A percentile compares a stretch with the other conserved stretches of the same genome.
Evolutionary conservation across 257 asterid genomes (phyloP).

Genomic region (Rhazya stricta): DNA sequence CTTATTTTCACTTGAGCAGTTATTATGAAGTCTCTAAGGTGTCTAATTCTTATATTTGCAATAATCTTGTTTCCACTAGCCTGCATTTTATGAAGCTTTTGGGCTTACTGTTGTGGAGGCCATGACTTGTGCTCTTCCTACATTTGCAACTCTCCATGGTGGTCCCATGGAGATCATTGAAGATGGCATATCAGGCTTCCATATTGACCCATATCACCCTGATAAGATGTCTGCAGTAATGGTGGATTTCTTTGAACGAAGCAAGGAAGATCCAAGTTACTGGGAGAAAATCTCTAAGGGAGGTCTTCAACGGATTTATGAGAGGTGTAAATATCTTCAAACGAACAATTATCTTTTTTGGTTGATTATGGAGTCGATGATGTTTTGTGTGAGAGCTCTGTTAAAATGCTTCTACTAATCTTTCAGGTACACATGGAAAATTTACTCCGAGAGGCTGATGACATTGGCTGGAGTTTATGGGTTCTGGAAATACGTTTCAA

Average conservation of each 20-base stretch:
- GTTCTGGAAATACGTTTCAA: constrained; percentile 90
- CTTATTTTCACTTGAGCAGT: background rate
- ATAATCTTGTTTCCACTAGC: constrained; percentile 37
- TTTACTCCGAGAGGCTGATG: constrained; percentile 89
- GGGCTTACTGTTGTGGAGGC: constrained; percentile 98
- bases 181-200: constrained; percentile 79
- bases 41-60: background rate
- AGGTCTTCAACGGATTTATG: constrained; percentile 52
- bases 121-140: constrained; percentile 91
- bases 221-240: constrained; percentile 56
- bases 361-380: background rate
- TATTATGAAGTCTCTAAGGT: background rate
- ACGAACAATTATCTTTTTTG: background rate
- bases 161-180: constrained; percentile 96
- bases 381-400: background rate
- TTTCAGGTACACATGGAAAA: constrained; percentile 88
- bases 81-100: constrained; percentile 95
- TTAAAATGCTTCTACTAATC: background rate
- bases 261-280: constrained; percentile 61
- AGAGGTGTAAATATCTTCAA: constrained; percentile 38
- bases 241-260: constrained; percentile 60
- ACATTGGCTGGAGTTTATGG: constrained; percentile 90
- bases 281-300: constrained; percentile 66
- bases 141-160: constrained; percentile 89
- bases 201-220: constrained; percentile 90